Conservation (phyloP, 1,139 yeast genomes). For the Suhomyces coccinellae region DNA sequence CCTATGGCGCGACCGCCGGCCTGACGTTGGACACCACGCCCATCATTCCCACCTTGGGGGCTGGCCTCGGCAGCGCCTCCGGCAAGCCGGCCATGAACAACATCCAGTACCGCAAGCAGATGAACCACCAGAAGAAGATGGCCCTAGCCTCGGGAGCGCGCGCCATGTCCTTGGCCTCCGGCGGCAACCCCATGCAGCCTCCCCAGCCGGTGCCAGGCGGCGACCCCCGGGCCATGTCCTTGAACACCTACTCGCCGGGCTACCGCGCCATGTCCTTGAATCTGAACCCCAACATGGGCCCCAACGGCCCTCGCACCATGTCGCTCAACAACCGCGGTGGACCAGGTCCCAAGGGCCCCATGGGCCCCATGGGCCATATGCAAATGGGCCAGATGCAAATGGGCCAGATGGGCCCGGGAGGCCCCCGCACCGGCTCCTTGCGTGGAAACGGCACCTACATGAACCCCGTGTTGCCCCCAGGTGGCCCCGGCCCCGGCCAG, state of each 20-base stretch:
- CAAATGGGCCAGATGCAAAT: slow-evolving; percentile 4
- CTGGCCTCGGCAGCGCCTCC: slow-evolving; percentile 13
- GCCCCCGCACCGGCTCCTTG: slow-evolving; percentile 13
- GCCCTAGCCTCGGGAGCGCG: slow-evolving; percentile 51
- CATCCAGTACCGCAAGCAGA: slow-evolving; percentile 65
- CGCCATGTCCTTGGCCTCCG: slow-evolving; percentile 44
- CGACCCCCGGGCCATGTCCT: slow-evolving; percentile 60
- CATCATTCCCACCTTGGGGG: slow-evolving; percentile 64
- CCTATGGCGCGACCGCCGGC: slow-evolving; percentile 49
- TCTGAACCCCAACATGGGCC: slow-evolving; percentile 17
- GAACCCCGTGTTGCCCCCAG: slow-evolving; percentile 1
- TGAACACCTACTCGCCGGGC: slow-evolving; percentile 33
- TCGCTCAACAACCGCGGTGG: slow-evolving; percentile 20
- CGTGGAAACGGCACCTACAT: slow-evolving; percentile 11
- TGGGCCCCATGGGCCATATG: slow-evolving; percentile 2
- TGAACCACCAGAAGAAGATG: slow-evolving; percentile 66
- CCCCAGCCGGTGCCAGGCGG: slow-evolving; percentile 18
- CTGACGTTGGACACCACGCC: slow-evolving; percentile 60
- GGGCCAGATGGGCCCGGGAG: slow-evolving; percentile 7
- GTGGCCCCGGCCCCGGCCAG: neutral
- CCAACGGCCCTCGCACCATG: slow-evolving; percentile 31
- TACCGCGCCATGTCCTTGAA: slow-evolving; percentile 25
- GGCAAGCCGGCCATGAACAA: slow-evolving; percentile 38
- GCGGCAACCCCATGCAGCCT: slow-evolving; percentile 35
- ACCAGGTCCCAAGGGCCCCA: slow-evolving; percentile 5